A percentile compares a stretch with the other conserved stretches of the same genome.
Conservation (phyloP, 1,284 basidiomycete genomes). For the Mycosarcoma maydis region DNA sequence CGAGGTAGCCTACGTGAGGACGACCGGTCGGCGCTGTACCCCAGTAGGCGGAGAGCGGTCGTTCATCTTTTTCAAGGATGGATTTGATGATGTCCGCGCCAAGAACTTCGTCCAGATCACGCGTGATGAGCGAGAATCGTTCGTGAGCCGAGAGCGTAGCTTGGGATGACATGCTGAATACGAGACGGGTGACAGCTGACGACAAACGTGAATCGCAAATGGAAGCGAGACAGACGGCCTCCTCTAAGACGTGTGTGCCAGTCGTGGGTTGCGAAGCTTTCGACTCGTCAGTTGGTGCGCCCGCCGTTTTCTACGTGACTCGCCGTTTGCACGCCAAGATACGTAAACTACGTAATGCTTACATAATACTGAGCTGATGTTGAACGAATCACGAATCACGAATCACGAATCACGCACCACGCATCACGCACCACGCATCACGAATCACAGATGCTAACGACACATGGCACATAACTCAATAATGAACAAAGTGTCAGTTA, state of each 20-base stretch:
- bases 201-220: too few relatives aligned
- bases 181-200: background rate
- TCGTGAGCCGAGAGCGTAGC: conserved; percentile 70
- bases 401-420: too few relatives aligned
- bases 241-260: too few relatives aligned
- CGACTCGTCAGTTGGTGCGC: too few relatives aligned
- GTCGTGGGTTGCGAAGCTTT: background rate
- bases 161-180: conserved; percentile 25
- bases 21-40: conserved; percentile 92
- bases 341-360: conserved; percentile 8
- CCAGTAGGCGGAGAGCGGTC: conserved; percentile 68
- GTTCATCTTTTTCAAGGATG: conserved; percentile 75
- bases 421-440: too few relatives aligned
- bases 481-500: too few relatives aligned
- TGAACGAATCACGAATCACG: too few relatives aligned
- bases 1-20: conserved; percentile 95
- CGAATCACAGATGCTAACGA: too few relatives aligned
- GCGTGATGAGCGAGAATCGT: conserved; percentile 85
- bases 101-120: conserved; percentile 86
- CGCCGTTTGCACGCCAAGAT: background rate
- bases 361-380: conserved; percentile 2
- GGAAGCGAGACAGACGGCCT: too few relatives aligned
- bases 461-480: too few relatives aligned
- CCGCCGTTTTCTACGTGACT: too few relatives aligned
- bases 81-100: conserved; percentile 84